These are phyloP conservation scores for Euphorbia schlechtendalii DNA, from an alignment of 441 rosid species.

Conservation along the genomic window DNA sequence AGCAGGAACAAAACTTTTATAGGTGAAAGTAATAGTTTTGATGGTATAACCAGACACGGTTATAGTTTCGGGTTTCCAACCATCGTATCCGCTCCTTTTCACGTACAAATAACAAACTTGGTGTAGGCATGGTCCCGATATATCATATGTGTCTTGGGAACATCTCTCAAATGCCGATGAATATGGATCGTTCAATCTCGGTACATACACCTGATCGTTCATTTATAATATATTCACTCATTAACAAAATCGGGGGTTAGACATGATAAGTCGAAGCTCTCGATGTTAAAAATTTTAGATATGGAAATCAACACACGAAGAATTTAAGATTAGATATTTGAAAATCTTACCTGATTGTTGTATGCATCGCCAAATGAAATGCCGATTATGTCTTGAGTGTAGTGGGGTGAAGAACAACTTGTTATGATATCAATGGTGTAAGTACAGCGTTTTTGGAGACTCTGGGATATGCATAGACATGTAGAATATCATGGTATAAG, in stretches of 20 bases:
- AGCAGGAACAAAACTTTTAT: conserved; percentile 40
- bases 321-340: not conserved
- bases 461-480: conserved; percentile 5
- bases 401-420: conserved; percentile 56
- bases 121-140: conserved; percentile 53
- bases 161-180: conserved; percentile 53
- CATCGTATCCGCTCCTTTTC: conserved; percentile 53
- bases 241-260: no score
- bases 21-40: conserved; percentile 42
- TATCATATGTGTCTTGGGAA: conserved; percentile 59
- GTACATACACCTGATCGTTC: conserved; percentile 43
- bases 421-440: conserved; percentile 51
- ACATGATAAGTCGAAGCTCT: no score
- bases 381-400: conserved; percentile 64
- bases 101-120: conserved; percentile 57
- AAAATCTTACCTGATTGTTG: conserved; percentile 60
- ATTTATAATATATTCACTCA: not conserved
- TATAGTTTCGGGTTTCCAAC: conserved; percentile 61
- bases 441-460: conserved; percentile 42
- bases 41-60: conserved; percentile 42
- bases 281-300: no score
- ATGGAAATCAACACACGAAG: no score
- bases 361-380: conserved; percentile 70
- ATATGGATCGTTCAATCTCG: conserved; percentile 50
- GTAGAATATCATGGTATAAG: no score